These are phyloP conservation scores for Carex pumila DNA, from an alignment of 176 grass and related monocot species.

Conservation along the genomic window DNA sequence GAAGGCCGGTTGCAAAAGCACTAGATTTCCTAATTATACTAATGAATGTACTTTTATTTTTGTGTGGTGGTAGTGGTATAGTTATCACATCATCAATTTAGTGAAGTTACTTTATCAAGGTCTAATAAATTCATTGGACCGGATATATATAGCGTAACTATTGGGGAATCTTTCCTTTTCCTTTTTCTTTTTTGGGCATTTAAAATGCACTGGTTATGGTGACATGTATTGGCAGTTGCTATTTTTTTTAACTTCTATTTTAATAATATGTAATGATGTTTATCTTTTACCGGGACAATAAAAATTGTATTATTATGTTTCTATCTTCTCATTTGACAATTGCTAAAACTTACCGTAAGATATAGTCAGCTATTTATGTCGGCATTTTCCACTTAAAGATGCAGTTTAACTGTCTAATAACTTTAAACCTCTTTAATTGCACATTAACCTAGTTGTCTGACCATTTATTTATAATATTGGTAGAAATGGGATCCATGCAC, in stretches of 20 bases:
- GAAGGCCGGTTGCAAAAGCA: background rate
- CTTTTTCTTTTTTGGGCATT: background rate
- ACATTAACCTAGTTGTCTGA: background rate
- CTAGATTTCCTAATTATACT: background rate
- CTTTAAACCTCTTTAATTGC: background rate
- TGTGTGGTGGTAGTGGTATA: background rate
- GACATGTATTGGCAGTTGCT: background rate
- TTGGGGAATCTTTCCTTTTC: background rate
- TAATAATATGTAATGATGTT: background rate
- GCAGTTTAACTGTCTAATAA: background rate
- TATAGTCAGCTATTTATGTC: background rate
- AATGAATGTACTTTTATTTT: background rate
- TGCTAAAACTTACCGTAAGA: background rate
- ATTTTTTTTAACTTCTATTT: background rate
- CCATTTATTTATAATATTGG: background rate
- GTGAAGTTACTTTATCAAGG: background rate
- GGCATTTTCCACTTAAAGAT: background rate
- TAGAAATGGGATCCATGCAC: background rate
- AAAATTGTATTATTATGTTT: background rate
- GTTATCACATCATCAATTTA: constrained; percentile 17
- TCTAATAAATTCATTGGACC: background rate
- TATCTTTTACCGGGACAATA: background rate
- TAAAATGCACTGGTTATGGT: background rate
- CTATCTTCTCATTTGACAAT: background rate
- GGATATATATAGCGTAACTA: background rate